These are phyloP conservation scores for Dittrichia graveolens DNA, from an alignment of 129 eudicot genomes.

Conservation along the genomic window DNA sequence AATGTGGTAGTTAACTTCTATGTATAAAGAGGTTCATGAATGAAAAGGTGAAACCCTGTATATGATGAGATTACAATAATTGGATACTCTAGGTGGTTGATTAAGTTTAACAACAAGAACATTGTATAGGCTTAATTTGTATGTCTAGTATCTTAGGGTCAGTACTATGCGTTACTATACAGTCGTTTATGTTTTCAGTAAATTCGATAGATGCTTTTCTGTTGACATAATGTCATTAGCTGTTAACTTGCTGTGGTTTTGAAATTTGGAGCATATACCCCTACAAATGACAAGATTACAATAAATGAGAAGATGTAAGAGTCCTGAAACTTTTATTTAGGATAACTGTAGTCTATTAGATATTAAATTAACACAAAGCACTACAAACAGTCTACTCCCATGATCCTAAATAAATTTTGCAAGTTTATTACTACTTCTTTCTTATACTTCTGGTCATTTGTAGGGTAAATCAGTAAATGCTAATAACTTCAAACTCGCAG, in stretches of 20 bases:
- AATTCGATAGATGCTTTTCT: neutral
- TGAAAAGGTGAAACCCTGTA: neutral
- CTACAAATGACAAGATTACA: constrained; percentile 11
- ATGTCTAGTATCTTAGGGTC: neutral
- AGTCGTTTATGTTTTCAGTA: neutral
- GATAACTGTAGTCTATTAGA: neutral
- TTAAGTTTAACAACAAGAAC: neutral
- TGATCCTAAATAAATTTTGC: constrained; percentile 3
- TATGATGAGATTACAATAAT: neutral
- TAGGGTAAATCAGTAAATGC: neutral
- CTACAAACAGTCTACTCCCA: neutral
- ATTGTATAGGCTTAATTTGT: neutral
- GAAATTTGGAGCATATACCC: neutral
- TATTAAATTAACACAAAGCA: neutral
- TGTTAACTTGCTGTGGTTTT: constrained; percentile 5
- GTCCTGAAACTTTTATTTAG: constrained; percentile 1
- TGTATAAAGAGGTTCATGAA: neutral
- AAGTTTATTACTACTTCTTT: constrained; percentile 9
- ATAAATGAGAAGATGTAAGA: constrained; percentile 2
- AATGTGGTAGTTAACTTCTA: neutral
- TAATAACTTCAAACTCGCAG: neutral
- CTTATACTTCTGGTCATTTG: neutral
- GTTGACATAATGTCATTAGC: constrained; percentile 1
- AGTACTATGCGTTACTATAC: neutral
- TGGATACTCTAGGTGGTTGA: neutral